Base-by-base conservation (phyloP, 306 rosid genomes). In the Acacia acuminata region DNA sequence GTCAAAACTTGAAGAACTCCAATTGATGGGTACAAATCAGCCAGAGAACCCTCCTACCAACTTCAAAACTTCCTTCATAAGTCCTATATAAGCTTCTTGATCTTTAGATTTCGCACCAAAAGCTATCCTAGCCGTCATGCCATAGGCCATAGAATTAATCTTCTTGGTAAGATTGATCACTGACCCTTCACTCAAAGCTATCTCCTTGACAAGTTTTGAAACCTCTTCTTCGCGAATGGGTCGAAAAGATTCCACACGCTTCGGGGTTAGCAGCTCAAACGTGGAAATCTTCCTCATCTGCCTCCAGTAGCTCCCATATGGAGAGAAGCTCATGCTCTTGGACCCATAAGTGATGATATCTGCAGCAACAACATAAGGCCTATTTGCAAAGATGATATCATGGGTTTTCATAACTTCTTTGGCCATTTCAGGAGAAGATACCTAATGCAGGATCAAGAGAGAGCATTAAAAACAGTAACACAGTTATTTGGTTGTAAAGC, bases 401-500 rank as follows among this genome's bases (percentile, higher is more conserved):
- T 83, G 77, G 2, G 86, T 83, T 13, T 71, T 86, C 82, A 83
- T 70, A 10, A 83, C 79, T 30, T 83, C 82, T 86, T 77, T 71
- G 10, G 84, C 86, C 77, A 83, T 75, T 53, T 76, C 76, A 0
- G 89, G 74, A 1, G 86, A 86, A 32, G 89, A 82, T 30, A 69
- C 74, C 74, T 69, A 20, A 14, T 38, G 32, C 45, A 19, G 32
- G 11, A 38, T 69, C 51, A 38, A 10, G 32, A 69, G 17, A 42
- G 48, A 69, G 43, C 27, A 40, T 11, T 68, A 27, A 38, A 13
- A 27, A 38, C 24, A 68, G 8, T 8, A 40, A 40, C 8, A 38
- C 16, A 17, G 13, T 0, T 20, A 36, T 19, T 20, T 10, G 27
- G 24, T 15, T 15, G 14, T 12, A 24, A 12, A 61, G 14, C 7